Evolutionary conservation across 805 yeast species (phyloP), one percentile per base, ranked within the genome.

Genomic region (Tetrapisispora nanseiensis): DNA sequence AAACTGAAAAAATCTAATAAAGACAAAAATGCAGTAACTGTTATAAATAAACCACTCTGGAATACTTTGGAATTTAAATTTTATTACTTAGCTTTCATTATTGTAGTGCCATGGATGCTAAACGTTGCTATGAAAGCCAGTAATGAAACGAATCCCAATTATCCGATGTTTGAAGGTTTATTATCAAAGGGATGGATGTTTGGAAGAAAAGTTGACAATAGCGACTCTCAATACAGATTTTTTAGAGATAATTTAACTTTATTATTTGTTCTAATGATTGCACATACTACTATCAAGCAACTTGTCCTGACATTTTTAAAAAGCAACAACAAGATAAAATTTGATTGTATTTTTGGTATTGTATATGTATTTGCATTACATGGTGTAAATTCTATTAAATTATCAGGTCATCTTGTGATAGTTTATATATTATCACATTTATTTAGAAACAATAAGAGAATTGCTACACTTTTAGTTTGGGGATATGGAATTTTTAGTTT

Each of bases 171-270:
- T 55, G 72, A 73, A 49, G 72, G 75, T 39, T 65, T 80, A 30
- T 67, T 90, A 40, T 70, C 81, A 23, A 69, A 76, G 6, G 97
- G 98, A 4, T 90, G 97, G 97, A 65, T 87, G 51, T 76, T 82
- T 57, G 96, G 95, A 8, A 66, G 95, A 21, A 82, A 81, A 61
- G 95, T 86, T 33, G 98, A 92, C 61, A 89, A 90, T 58, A 82
- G 95, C 5, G 99, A 92, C 59, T 69, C 71, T 26, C 99, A 92
- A 61, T 92, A 90, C 56, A 64, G 85, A 21, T 86, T 87, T 55
- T 86, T 92, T 58, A 73, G 98, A 52, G 81, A 83, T 56, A 87
- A 87, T 56, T 69, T 90, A 48, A 74, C 76, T 11, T 58, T 82
- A 38, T 65, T 92, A 38, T 56, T 68, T n/a, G 74, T 65, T 0